Conservation (phyloP, 768 basidiomycete species). For the Russula vinacea region DNA sequence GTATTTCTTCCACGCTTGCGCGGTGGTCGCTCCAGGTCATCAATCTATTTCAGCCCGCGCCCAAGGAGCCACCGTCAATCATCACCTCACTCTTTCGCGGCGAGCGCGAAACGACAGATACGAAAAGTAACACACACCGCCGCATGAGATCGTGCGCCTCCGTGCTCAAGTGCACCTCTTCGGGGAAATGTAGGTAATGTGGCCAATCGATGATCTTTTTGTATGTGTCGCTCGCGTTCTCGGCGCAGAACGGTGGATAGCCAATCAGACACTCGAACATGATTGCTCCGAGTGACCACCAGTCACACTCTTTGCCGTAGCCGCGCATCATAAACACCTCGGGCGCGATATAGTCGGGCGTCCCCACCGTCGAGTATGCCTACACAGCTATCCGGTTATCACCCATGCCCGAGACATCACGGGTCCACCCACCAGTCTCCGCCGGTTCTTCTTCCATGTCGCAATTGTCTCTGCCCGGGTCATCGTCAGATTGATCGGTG, state of each 20-base stretch:
- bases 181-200: slow-evolving; percentile 81
- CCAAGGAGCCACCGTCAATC: neutral
- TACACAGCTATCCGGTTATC: slow-evolving; percentile 34
- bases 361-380: slow-evolving; percentile 98
- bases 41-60: slow-evolving; percentile 47
- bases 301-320: slow-evolving; percentile 97
- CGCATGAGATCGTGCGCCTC: slow-evolving; percentile 89
- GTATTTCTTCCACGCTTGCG: slow-evolving; percentile 79
- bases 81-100: neutral
- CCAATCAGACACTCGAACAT: slow-evolving; percentile 98
- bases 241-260: slow-evolving; percentile 95
- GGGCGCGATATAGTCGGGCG: slow-evolving; percentile 94
- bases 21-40: slow-evolving; percentile 83
- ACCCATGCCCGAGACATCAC: neutral
- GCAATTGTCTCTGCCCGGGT: slow-evolving; percentile 89
- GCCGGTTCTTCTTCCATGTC: slow-evolving; percentile 97
- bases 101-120: neutral
- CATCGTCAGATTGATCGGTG: slow-evolving; percentile 95
- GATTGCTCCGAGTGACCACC: slow-evolving; percentile 99
- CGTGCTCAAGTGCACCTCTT: slow-evolving; percentile 89
- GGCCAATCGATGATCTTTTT: slow-evolving; percentile 97
- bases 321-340: slow-evolving; percentile 96
- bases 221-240: slow-evolving; percentile 96
- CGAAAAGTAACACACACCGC: slow-evolving; percentile 47
- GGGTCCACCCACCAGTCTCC: slow-evolving; percentile 68